phyloP scores from a whole-genome alignment of 768 basidiomycete species.

The Strobilomyces dryophilus region DNA sequence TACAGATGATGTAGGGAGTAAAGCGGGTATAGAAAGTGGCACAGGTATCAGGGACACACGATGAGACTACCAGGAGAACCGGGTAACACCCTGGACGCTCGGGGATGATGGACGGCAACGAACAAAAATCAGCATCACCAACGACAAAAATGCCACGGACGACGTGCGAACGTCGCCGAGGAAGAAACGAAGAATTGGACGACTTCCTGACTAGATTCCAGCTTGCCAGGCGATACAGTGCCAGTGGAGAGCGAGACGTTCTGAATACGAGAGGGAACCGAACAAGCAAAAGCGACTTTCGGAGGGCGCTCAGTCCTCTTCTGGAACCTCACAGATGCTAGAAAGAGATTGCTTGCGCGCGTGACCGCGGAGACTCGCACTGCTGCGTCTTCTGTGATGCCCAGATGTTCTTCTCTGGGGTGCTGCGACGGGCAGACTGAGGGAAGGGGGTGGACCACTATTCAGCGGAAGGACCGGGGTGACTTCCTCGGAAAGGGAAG shows the following conservation, averaged over 20 bases:
- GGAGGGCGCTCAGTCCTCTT: slow-evolving; percentile 22
- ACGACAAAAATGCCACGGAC: slow-evolving; percentile 3
- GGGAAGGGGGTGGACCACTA: slow-evolving; percentile 10
- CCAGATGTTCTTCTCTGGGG: slow-evolving; percentile 17
- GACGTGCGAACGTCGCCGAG: slow-evolving; percentile 13
- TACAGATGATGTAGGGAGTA: slow-evolving; percentile 24
- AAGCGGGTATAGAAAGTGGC: slow-evolving; percentile 27
- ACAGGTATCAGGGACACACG: slow-evolving; percentile 29
- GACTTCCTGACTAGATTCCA: slow-evolving; percentile 14
- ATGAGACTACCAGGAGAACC: slow-evolving; percentile 12
- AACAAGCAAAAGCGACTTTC: background rate
- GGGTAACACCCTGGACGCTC: slow-evolving; percentile 13
- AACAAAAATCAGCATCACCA: slow-evolving; percentile 25
- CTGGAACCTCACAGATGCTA: slow-evolving; percentile 31
- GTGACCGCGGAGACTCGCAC: slow-evolving; percentile 30
- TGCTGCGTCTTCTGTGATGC: slow-evolving; percentile 30
- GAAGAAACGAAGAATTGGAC: slow-evolving; percentile 8
- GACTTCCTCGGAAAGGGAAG: slow-evolving; percentile 29
- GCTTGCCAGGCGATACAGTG: slow-evolving; percentile 17
- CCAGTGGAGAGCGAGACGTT: background rate
- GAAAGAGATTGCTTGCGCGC: slow-evolving; percentile 29
- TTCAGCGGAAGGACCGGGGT: slow-evolving; percentile 24
- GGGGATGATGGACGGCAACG: slow-evolving; percentile 14
- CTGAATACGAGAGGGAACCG: background rate
- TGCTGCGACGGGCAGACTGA: slow-evolving; percentile 1